Conservation (phyloP, 2,329 filamentous ascomycete genomes). For the Lachnellula willkommii region DNA sequence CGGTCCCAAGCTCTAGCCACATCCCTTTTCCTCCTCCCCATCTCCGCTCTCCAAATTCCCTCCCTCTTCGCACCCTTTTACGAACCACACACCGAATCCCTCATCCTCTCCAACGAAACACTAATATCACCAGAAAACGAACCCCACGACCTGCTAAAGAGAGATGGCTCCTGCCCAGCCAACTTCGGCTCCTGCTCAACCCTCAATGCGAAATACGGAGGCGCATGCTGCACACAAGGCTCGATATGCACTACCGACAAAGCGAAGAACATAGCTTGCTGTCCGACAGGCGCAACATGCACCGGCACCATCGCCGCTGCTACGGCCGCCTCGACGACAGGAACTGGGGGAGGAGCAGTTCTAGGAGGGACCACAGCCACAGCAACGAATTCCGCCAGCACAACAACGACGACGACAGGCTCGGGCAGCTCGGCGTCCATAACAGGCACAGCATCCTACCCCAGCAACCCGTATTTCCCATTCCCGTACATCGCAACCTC, state of each 20-base stretch:
- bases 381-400: slow-evolving; percentile 10
- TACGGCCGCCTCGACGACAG: slow-evolving; percentile 12
- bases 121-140: slow-evolving; percentile 4
- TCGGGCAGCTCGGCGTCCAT: slow-evolving; percentile 14
- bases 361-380: slow-evolving; percentile 11
- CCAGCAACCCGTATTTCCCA: slow-evolving; percentile 53
- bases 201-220: slow-evolving; percentile 22
- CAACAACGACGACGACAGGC: slow-evolving; percentile 11
- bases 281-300: slow-evolving; percentile 30
- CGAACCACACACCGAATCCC: slow-evolving; percentile 11
- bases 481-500: slow-evolving; percentile 53
- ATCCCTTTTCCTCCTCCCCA: slow-evolving; percentile 16
- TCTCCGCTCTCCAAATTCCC: slow-evolving; percentile 24
- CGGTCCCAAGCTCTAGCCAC: slow-evolving; percentile 7
- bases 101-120: slow-evolving; percentile 21
- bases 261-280: slow-evolving; percentile 30
- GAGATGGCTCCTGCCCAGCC: slow-evolving; percentile 27
- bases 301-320: slow-evolving; percentile 26
- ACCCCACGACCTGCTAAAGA: slow-evolving; percentile 23
- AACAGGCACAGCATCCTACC: slow-evolving; percentile 42
- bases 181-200: slow-evolving; percentile 31
- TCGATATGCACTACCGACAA: slow-evolving; percentile 29
- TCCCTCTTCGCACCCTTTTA: slow-evolving; percentile 25
- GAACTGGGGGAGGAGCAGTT: slow-evolving; percentile 5
- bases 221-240: slow-evolving; percentile 29